phyloP scores from a whole-genome alignment of 371 early-diverging fungal species.

The Blakeslea trispora region DNA sequence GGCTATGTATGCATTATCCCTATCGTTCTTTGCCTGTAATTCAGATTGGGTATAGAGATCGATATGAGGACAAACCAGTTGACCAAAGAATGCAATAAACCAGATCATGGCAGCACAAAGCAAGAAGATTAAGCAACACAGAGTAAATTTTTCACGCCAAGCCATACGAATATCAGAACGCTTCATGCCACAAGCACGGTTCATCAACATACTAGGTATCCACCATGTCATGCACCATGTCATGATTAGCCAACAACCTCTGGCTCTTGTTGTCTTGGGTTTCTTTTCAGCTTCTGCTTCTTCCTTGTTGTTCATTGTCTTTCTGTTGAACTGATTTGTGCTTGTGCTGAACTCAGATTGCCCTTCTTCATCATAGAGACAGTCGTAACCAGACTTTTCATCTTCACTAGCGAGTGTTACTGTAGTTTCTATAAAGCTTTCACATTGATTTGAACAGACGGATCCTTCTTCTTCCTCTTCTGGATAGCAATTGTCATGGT shows the following conservation, averaged over 20 bases:
- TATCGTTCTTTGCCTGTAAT: conserved; percentile 43
- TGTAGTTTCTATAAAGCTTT: conserved; percentile 6
- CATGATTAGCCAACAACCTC: conserved; percentile 77
- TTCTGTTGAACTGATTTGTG: background rate
- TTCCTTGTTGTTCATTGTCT: background rate
- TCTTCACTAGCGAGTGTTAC: conserved; percentile 1
- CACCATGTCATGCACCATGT: conserved; percentile 90
- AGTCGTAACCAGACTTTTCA: conserved; percentile 13
- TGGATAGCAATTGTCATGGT: conserved; percentile 28
- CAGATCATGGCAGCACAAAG: conserved; percentile 49
- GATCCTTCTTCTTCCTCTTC: conserved; percentile 33
- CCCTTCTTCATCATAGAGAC: conserved; percentile 13
- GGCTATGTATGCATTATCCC: conserved; percentile 57
- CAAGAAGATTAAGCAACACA: conserved; percentile 76
- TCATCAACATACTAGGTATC: conserved; percentile 71
- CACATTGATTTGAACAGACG: conserved; percentile 30
- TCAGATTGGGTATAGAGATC: conserved; percentile 64
- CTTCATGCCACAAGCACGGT: conserved; percentile 66
- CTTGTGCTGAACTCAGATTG: background rate
- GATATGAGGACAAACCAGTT: conserved; percentile 84
- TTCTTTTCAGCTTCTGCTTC: conserved; percentile 11
- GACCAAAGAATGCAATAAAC: conserved; percentile 80
- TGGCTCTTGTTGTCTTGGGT: conserved; percentile 40
- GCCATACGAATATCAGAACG: conserved; percentile 83
- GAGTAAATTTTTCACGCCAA: conserved; percentile 81